Conservation (phyloP, 768 basidiomycete species). For the Mycena galopus region DNA sequence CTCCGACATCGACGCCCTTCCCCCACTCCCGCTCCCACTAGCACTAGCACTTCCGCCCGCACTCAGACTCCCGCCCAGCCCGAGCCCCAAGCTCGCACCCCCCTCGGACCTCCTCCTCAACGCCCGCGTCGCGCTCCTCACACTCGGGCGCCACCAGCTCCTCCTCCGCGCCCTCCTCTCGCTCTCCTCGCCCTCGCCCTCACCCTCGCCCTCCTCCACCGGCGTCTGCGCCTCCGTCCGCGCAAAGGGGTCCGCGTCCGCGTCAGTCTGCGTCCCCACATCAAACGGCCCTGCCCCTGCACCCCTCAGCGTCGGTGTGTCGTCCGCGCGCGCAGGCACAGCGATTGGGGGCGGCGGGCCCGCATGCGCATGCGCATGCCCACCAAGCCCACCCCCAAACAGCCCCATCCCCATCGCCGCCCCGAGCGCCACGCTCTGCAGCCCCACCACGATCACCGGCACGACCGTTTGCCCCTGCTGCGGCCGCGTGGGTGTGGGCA, state of each 20-base stretch:
- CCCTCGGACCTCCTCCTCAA: too few species aligned
- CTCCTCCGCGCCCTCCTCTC: constrained; percentile 1
- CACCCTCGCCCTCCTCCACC: not conserved
- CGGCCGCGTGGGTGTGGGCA: not conserved
- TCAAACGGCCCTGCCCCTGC: not conserved
- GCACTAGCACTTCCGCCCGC: constrained; percentile 8
- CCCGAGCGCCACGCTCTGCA: constrained; percentile 69
- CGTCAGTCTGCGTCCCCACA: not conserved
- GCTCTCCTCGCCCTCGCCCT: not conserved
- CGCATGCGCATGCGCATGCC: not conserved
- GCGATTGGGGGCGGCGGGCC: too few species aligned
- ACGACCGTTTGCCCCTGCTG: constrained; percentile 64
- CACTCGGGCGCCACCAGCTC: constrained; percentile 22
- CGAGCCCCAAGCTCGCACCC: not conserved
- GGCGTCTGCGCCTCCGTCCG: not conserved
- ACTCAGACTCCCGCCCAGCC: not conserved
- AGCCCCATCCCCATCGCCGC: constrained; percentile 42
- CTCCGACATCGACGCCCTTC: not conserved
- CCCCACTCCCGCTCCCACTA: constrained; percentile 12
- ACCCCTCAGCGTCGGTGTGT: too few species aligned
- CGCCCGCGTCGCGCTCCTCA: not conserved
- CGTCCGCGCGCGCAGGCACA: too few species aligned
- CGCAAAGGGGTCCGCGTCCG: not conserved
- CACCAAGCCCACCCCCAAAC: constrained; percentile 9
- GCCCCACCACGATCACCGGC: constrained; percentile 86